Evolutionary conservation across 257 asterid species (phyloP).

Genomic region (Ligustrum vulgare): DNA sequence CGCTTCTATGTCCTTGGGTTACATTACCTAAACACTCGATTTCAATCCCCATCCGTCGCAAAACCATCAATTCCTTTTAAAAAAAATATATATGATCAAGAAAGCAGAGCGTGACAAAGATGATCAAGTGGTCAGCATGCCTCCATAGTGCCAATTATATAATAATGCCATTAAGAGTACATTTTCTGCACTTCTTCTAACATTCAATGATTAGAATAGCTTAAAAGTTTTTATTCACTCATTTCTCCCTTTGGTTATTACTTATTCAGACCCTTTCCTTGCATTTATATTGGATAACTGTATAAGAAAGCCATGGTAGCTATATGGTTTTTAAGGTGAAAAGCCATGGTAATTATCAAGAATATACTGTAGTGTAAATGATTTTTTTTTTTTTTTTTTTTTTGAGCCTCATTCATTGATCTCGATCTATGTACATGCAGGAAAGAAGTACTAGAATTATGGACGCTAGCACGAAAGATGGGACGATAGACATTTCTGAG

Average conservation of each 20-base stretch:
- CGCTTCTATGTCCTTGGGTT: neutral
- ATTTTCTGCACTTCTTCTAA: constrained; percentile 38
- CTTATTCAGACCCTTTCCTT: constrained; percentile 12
- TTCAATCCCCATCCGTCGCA: constrained; percentile 7
- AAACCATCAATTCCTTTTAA: neutral
- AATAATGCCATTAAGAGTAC: constrained; percentile 28
- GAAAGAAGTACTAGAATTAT: constrained; percentile 43
- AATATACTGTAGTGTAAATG: neutral
- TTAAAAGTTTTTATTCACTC: constrained; percentile 31
- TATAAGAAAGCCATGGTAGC: constrained; percentile 30
- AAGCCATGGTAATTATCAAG: constrained; percentile 40
- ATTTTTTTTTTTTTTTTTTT: no score
- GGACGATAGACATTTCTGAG: constrained; percentile 49
- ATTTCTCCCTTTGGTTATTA: constrained; percentile 24
- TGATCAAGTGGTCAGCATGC: constrained; percentile 37
- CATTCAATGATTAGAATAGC: constrained; percentile 41
- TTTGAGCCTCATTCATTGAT: constrained; percentile 4
- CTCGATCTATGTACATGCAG: constrained; percentile 41
- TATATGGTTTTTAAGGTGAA: constrained; percentile 21
- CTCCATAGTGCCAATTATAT: constrained; percentile 41
- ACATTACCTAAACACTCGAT: constrained; percentile 7
- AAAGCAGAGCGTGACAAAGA: constrained; percentile 5
- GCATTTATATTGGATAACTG: constrained; percentile 42
- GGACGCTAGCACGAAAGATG: constrained; percentile 60
- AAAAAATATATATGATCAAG: neutral